Evolutionary conservation across 805 yeast genomes (phyloP).

Genomic region (Candida boleticola): DNA sequence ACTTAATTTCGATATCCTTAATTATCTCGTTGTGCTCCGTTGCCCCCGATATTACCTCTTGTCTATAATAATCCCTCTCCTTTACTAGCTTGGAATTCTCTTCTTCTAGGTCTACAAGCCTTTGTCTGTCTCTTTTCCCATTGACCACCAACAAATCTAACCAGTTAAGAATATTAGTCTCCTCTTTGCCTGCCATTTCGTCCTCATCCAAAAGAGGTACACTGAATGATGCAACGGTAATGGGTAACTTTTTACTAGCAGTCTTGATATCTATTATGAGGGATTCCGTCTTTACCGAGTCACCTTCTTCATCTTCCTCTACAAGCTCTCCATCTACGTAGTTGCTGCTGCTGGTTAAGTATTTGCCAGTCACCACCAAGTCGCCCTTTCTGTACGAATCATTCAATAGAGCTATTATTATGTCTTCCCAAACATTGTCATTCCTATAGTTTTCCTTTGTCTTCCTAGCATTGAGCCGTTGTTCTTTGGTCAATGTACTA

Average conservation of each 20-base stretch:
- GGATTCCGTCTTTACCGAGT: not conserved
- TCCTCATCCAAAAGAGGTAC: conserved; percentile 18
- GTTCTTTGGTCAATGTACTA: conserved; percentile 10
- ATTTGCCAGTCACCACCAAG: conserved; percentile 16
- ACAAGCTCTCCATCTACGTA: conserved; percentile 21
- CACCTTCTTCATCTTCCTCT: conserved; percentile 15
- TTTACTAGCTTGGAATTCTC: conserved; percentile 8
- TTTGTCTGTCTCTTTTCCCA: conserved; percentile 5
- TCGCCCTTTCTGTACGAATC: conserved; percentile 12
- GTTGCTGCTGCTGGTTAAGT: conserved; percentile 22
- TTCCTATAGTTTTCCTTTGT: conserved; percentile 7
- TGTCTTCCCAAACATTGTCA: conserved; percentile 17
- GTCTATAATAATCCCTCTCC: conserved; percentile 11
- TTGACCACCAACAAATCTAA: conserved; percentile 14
- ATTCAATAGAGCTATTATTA: conserved; percentile 17
- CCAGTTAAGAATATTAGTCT: conserved; percentile 27
- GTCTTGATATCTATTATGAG: conserved; percentile 21
- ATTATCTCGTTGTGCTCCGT: conserved; percentile 17
- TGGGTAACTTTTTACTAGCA: conserved; percentile 18
- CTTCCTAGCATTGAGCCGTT: conserved; percentile 3
- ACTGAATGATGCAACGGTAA: conserved; percentile 24
- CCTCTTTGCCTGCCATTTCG: conserved; percentile 10
- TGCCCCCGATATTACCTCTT: conserved; percentile 2
- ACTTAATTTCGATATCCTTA: conserved; percentile 24
- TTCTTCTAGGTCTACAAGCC: not conserved